Evolutionary conservation across 1,139 yeast genomes (phyloP).

Genomic region (Sugiyamaella castrensis): DNA sequence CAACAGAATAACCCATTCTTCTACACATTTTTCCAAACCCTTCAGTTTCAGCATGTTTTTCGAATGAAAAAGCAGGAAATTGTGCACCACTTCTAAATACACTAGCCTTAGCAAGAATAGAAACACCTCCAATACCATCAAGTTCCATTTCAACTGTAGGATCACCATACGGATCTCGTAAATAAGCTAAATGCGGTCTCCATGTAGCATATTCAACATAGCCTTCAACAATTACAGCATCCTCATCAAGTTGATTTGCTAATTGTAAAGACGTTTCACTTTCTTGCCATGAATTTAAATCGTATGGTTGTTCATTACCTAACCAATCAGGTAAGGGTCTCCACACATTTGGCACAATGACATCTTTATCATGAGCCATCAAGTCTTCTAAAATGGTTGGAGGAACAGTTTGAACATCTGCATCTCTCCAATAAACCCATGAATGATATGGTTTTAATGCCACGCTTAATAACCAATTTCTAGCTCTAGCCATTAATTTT

Average conservation of each 20-base stretch:
- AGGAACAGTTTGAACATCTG: slow-evolving; percentile 65
- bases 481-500: slow-evolving; percentile 69
- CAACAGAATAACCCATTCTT: slow-evolving; percentile 75
- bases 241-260: slow-evolving; percentile 75
- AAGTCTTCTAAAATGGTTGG: slow-evolving; percentile 59
- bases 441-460: slow-evolving; percentile 66
- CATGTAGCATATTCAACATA: slow-evolving; percentile 90
- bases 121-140: slow-evolving; percentile 91
- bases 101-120: slow-evolving; percentile 73
- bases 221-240: slow-evolving; percentile 88
- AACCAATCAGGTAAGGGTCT: slow-evolving; percentile 88
- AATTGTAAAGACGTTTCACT: slow-evolving; percentile 77
- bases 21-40: slow-evolving; percentile 86
- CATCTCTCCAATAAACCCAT: slow-evolving; percentile 81
- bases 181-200: slow-evolving; percentile 87
- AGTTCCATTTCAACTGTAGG: slow-evolving; percentile 83
- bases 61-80: slow-evolving; percentile 87
- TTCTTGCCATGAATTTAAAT: slow-evolving; percentile 88
- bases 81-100: slow-evolving; percentile 80
- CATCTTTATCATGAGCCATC: slow-evolving; percentile 63
- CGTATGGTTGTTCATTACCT: slow-evolving; percentile 87
- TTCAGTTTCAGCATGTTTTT: slow-evolving; percentile 91
- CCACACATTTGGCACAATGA: slow-evolving; percentile 87
- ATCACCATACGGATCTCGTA: slow-evolving; percentile 83
- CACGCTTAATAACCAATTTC: slow-evolving; percentile 65